A percentile compares a stretch with the other conserved stretches of the same genome.
phyloP scores from a whole-genome alignment of 2,329 filamentous ascomycete genomes.

The Nannizzia gypsea region DNA sequence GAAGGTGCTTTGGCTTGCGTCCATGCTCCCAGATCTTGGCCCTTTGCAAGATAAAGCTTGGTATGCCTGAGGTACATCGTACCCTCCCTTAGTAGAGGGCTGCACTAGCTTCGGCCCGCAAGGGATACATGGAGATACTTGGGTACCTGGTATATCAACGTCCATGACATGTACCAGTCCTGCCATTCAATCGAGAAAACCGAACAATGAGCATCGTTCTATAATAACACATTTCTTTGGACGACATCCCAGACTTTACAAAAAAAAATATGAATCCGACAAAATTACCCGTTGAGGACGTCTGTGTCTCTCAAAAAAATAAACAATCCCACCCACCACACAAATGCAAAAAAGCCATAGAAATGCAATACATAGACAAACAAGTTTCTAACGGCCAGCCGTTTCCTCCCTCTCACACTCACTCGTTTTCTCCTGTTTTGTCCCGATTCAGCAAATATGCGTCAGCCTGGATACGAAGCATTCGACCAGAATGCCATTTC shows the following conservation, averaged over 20 bases:
- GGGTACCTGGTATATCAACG: too few species aligned
- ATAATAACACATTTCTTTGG: neutral
- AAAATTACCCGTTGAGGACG: neutral
- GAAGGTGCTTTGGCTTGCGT: too few species aligned
- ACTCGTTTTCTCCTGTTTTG: neutral
- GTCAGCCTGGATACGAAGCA: conserved; percentile 12
- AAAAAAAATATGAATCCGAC: neutral
- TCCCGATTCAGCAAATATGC: conserved; percentile 15
- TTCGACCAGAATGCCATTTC: conserved; percentile 1
- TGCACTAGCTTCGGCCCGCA: too few species aligned
- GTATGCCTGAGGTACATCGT: too few species aligned
- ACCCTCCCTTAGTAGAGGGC: too few species aligned
- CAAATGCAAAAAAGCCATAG: neutral
- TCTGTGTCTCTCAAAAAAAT: neutral
- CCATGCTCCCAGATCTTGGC: too few species aligned
- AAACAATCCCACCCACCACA: neutral
- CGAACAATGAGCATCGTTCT: neutral
- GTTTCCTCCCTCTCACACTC: neutral
- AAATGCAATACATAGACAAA: neutral
- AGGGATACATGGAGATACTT: too few species aligned
- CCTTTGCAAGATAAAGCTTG: too few species aligned
- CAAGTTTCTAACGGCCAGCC: neutral
- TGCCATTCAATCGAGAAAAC: neutral
- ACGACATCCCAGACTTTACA: neutral
- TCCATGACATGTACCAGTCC: neutral